Evolutionary conservation across 345 rosid genomes (phyloP).

Genomic region (Hypericum perforatum): DNA sequence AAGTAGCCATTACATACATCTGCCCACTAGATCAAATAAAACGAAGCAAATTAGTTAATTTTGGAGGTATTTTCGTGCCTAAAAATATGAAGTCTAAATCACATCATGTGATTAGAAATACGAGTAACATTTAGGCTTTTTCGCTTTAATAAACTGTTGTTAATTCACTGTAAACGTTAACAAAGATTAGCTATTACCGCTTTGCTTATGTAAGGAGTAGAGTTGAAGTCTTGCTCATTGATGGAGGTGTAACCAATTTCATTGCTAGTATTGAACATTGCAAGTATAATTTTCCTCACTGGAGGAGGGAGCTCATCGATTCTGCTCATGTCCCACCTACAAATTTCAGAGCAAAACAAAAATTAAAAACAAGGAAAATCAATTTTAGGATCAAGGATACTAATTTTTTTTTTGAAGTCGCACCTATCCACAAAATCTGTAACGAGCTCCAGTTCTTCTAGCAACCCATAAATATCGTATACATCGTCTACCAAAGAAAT

Average conservation of each 20-base stretch:
- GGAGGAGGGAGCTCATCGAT: conserved; percentile 18
- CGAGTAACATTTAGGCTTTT: no score
- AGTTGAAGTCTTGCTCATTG: conserved; percentile 9
- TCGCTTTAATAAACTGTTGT: no score
- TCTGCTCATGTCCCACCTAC: conserved; percentile 16
- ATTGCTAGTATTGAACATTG: conserved; percentile 15
- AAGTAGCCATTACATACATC: conserved; percentile 10
- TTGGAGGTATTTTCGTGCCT: no score
- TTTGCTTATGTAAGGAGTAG: conserved; percentile 9
- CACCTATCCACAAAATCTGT: conserved; percentile 16
- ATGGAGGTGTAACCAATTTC: conserved; percentile 9
- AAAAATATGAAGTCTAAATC: no score
- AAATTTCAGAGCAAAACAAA: neutral
- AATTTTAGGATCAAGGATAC: no score
- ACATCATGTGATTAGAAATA: no score
- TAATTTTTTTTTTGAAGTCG: no score
- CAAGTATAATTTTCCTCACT: conserved; percentile 9
- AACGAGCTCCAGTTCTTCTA: conserved; percentile 19
- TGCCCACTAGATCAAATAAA: conserved; percentile 9
- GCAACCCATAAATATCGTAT: conserved; percentile 1
- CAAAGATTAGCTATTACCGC: neutral
- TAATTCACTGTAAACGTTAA: no score
- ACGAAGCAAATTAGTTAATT: no score
- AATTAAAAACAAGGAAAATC: neutral
- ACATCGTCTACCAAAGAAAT: conserved; percentile 6